Base-by-base conservation (phyloP, 139 green algal genomes). In the Coelastrella sp. region DNA sequence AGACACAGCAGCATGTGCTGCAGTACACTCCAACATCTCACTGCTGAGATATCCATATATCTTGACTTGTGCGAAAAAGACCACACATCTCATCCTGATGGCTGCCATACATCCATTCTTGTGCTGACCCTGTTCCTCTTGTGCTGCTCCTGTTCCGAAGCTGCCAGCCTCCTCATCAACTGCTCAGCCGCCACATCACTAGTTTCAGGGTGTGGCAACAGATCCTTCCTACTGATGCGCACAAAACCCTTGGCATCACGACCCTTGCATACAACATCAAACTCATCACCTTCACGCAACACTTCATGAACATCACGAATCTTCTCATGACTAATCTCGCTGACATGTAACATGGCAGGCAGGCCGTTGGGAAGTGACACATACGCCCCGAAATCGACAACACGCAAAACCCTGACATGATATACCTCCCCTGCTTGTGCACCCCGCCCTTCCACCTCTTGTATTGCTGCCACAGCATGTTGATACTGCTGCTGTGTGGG, bases 291-390 rank as follows among this genome's bases (percentile, higher is more conserved):
- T 43, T 88, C 72, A 2, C n/a, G 27, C 2, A 94, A 23, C 0
- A 86, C 84, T 15, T 94, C 91, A 4, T 88, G 75, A 1, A 95
- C 76, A 32, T 83, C 60, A 13, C 63, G 34, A 25, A 92, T 51
- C 3, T 79, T 72, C 4, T 72, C 9, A 32, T 84, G 43, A 0
- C 77, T 74, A 0, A 95, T 4, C 51, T 95, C 89, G 27, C 83
- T 91, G 51, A 95, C 90, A 85, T 95, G 92, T 50, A 95, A 89
- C 71, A 94, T 79, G 1, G 85, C 87, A 19, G 81, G 83, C 30
- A 82, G 67, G 51, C 88, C 86, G 59, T 82, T 90, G 64, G 76
- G 64, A 38, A 88, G 69, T 4, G 88, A 38, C 7, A 94, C 84
- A 37, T 93, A 87, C 4, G 89, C 91, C 13, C 91, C 91, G 60